A percentile compares a stretch with the other conserved stretches of the same genome.
Evolutionary conservation across 352 stramenopile species (phyloP).

Genomic region (Globisporangium okanoganense): DNA sequence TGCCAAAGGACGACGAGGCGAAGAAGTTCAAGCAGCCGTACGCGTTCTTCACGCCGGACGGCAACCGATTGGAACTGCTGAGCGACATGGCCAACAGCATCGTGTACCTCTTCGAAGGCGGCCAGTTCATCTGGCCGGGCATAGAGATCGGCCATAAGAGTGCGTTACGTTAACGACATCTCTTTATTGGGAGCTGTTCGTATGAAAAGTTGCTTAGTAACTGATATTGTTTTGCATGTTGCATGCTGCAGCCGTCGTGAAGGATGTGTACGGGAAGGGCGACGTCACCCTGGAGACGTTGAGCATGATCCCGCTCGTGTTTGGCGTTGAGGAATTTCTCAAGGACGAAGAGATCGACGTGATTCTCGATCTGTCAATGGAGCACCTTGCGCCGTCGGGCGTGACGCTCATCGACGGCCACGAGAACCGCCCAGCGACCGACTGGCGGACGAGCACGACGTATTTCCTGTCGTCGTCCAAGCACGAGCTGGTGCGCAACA

Average conservation of each 20-base stretch:
- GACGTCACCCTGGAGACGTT: conserved; percentile 55
- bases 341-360: conserved; percentile 74
- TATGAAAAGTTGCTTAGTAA: neutral
- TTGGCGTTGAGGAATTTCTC: conserved; percentile 70
- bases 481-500: conserved; percentile 38
- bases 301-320: conserved; percentile 65
- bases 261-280: conserved; percentile 36
- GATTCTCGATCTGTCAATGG: conserved; percentile 62
- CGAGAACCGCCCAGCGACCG: conserved; percentile 52
- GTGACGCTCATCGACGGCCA: conserved; percentile 64
- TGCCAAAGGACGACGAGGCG: conserved; percentile 22
- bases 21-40: conserved; percentile 65
- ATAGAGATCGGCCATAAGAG: conserved; percentile 65
- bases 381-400: conserved; percentile 53
- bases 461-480: conserved; percentile 59
- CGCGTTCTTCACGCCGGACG: conserved; percentile 57
- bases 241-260: conserved; percentile 27
- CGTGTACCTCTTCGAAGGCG: conserved; percentile 74
- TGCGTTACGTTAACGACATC: conserved; percentile 12
- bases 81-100: conserved; percentile 37
- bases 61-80: conserved; percentile 42
- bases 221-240: conserved; percentile 2
- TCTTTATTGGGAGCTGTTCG: neutral
- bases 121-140: conserved; percentile 73
- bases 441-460: conserved; percentile 77